Base-by-base conservation (phyloP, 163 green algal species). In the Chlorella variabilis region DNA sequence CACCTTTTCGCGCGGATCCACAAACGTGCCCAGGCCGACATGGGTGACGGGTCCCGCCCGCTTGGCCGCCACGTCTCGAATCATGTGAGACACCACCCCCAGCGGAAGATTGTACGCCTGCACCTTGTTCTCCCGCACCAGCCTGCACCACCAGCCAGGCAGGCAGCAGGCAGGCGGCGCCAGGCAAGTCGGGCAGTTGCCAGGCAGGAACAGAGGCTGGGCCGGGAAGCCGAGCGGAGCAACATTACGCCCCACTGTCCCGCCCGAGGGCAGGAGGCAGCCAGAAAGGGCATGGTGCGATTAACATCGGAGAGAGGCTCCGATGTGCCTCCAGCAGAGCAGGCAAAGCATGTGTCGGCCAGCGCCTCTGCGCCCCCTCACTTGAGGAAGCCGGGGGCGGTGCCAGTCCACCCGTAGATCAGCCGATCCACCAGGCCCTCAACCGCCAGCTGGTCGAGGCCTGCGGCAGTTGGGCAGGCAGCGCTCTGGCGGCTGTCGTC, bases 21-120 rank as follows among this genome's bases (percentile, higher is more conserved):
- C 81, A 79, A 92, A 93, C 1, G 89, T 93, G 36, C 80, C 86
- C 34, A 91, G 70, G n/a, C 89, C 89, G 13, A 91, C 80, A 0
- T 65, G 68, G 0, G 84, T 88, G 29, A 91, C 69, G 15, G 83
- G 78, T 17, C 89, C 89, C 4, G 76, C 41, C 18, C 86, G 58
- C 5, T 67, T 36, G 0, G 87, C 87, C 7, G 87, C 89, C 29
- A 82, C 77, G 36, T 92, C 89, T 33, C 89, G 63, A 27, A 92
- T 71, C 58, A 93, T 76, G 80, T 93, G 87, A 3, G 73, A 82
- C 29, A 91, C 83, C 27, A 90, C 75, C 17, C 86, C 87, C 21
- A 91, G 82, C 13, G 89, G 89, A 29, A 93, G 58, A 59, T 93
- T 93, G 82, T 84, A 90, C 1, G 80, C 87, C 61, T 84, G 7